Evolutionary conservation across 441 rosid species (phyloP).

Genomic region (Melastoma candidum): DNA sequence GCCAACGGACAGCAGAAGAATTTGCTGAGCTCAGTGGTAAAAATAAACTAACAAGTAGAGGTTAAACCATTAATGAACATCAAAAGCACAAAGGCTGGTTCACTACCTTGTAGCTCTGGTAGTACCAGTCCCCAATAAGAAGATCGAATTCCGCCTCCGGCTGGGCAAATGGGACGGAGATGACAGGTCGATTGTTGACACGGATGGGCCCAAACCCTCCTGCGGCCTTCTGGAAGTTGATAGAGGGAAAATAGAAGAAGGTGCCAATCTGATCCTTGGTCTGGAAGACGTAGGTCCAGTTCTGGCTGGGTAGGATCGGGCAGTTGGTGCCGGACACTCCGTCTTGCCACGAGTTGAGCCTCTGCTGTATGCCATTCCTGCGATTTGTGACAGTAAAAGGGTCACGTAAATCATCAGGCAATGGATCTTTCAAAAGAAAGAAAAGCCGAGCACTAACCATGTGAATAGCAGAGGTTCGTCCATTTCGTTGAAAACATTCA

Average conservation of each 20-base stretch:
- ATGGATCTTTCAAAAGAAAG: neutral
- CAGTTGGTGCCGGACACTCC: constrained; percentile 81
- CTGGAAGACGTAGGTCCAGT: constrained; percentile 67
- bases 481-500: constrained; percentile 34
- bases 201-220: constrained; percentile 69
- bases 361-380: constrained; percentile 64
- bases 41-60: no score
- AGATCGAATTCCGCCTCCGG: constrained; percentile 64
- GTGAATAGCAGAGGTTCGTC: constrained; percentile 50
- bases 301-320: constrained; percentile 53
- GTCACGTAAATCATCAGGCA: neutral
- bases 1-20: no score
- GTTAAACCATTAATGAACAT: neutral
- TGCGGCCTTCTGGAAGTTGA: constrained; percentile 57
- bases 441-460: constrained; percentile 18
- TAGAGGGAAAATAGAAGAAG: constrained; percentile 58
- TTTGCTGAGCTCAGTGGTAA: no score
- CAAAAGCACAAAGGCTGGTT: neutral
- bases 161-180: constrained; percentile 44
- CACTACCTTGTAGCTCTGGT: constrained; percentile 32
- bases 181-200: constrained; percentile 32
- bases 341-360: constrained; percentile 83
- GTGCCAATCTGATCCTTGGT: constrained; percentile 75
- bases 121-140: constrained; percentile 70
- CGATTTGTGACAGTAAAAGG: neutral